A percentile compares a stretch with the other conserved stretches of the same genome.
phyloP scores from a whole-genome alignment of 106 monocot species.

The Phalaenopsis equestris region DNA sequence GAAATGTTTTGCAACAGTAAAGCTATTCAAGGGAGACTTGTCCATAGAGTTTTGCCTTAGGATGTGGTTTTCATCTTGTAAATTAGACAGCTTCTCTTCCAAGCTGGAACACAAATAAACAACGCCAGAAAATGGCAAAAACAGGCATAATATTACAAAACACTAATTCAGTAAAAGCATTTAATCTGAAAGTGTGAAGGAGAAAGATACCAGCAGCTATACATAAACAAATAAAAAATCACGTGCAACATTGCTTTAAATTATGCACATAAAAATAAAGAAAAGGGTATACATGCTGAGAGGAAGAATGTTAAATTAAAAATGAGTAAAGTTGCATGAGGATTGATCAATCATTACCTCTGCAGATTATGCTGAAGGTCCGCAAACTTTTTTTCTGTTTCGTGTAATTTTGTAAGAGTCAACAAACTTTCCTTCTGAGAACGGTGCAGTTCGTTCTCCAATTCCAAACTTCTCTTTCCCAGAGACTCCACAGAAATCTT shows the following conservation, averaged over 20 bases:
- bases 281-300: background rate
- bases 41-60: slow-evolving; percentile 65
- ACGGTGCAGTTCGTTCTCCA: slow-evolving; percentile 62
- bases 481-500: slow-evolving; percentile 55
- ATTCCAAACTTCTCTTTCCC: slow-evolving; percentile 38
- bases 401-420: slow-evolving; percentile 56
- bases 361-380: slow-evolving; percentile 55
- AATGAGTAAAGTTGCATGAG: background rate
- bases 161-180: background rate
- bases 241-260: background rate
- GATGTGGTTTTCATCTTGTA: slow-evolving; percentile 76
- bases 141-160: background rate
- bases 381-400: slow-evolving; percentile 47
- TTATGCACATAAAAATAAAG: no score
- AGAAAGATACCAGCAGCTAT: background rate
- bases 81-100: slow-evolving; percentile 66
- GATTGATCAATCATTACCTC: slow-evolving; percentile 30
- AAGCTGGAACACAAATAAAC: slow-evolving; percentile 30
- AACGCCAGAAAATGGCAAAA: background rate
- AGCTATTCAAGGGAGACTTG: slow-evolving; percentile 41
- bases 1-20: slow-evolving; percentile 27
- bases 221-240: background rate
- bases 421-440: slow-evolving; percentile 39
- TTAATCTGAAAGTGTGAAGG: background rate
- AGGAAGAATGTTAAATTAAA: background rate